Base-by-base conservation (phyloP, 331 rosid species). In the Quercus tomentella region DNA sequence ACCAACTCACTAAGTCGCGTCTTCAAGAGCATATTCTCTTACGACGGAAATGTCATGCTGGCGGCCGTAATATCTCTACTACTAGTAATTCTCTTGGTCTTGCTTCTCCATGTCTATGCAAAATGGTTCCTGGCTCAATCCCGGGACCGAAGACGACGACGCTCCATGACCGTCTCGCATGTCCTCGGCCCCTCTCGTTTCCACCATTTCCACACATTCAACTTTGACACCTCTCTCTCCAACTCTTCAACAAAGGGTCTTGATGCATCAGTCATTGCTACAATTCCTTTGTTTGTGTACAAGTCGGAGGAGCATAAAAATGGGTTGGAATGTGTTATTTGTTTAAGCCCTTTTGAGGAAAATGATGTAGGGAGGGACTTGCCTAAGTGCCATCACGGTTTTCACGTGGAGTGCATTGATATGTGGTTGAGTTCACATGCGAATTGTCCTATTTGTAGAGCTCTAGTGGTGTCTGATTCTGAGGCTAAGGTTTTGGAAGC, bases 21-120 rank as follows among this genome's bases (percentile, higher is more conserved):
- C n/a, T 55, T 89, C 26, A 89, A 78, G 76, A 83, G 73, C 84
- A 77, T 96, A 5, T 88, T 93, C 86, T 90, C 98, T 17, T 90
- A 91, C 87, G 80, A 88, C 83, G 85, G 89, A 76, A 96, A 87
- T 85, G 85, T 93, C 74, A 88, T 93, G 94, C 90, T 96, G 18
- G 98, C 91, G 0, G 99, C 99, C 43, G 70, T 96, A 7, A 82
- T 96, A 66, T 91, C 97, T 12, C 81, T 96, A 26, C 90, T 96
- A 17, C 78, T 93, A 3, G 98, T 93, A 45, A 85, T 96, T 63
- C 94, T 96, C 89, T 96, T 96, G 82, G 99, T 96, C 68, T 87
- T 96, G 20, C 83, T 96, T 28, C 99, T 96, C 77, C 99, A 96
- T 54, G 79, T 92, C 76, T 96, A 91, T 80, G 99, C 99, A 33